Conservation (phyloP, 1,284 basidiomycete species). For the Malassezia pachydermatis region DNA sequence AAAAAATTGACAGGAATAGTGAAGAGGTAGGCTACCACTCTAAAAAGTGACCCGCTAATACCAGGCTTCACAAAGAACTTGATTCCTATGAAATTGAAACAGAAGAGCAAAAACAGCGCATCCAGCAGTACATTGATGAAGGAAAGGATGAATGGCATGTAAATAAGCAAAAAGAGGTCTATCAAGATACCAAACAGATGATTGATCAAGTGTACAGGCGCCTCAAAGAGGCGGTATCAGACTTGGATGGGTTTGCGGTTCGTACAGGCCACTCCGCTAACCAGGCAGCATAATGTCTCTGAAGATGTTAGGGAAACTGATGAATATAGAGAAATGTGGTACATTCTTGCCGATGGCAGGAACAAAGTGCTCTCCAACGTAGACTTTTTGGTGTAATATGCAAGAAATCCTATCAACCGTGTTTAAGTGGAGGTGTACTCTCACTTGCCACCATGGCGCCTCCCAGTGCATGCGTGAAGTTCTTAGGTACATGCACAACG, state of each 20-base stretch:
- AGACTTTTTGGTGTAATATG: no score
- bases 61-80: constrained; percentile 13
- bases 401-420: no score
- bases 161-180: constrained; percentile 16
- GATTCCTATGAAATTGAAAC: constrained; percentile 8
- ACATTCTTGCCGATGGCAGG: not conserved
- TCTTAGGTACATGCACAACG: constrained; percentile 42
- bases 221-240: constrained; percentile 2
- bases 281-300: not conserved
- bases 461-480: constrained; percentile 30
- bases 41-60: not conserved
- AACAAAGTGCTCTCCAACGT: not conserved
- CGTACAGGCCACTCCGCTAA: not conserved
- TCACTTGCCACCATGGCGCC: constrained; percentile 20
- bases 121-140: not conserved
- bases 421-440: constrained; percentile 2
- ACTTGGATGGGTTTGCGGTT: constrained; percentile 11
- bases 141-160: constrained; percentile 11
- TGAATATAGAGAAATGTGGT: not conserved
- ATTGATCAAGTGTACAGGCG: constrained; percentile 14
- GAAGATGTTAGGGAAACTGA: not conserved
- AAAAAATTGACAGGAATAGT: no score
- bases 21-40: no score
- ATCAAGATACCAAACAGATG: constrained; percentile 14
- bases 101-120: constrained; percentile 8